Evolutionary conservation across 495 filamentous ascomycete genomes (phyloP).

Genomic region (Penicillium parvum): DNA sequence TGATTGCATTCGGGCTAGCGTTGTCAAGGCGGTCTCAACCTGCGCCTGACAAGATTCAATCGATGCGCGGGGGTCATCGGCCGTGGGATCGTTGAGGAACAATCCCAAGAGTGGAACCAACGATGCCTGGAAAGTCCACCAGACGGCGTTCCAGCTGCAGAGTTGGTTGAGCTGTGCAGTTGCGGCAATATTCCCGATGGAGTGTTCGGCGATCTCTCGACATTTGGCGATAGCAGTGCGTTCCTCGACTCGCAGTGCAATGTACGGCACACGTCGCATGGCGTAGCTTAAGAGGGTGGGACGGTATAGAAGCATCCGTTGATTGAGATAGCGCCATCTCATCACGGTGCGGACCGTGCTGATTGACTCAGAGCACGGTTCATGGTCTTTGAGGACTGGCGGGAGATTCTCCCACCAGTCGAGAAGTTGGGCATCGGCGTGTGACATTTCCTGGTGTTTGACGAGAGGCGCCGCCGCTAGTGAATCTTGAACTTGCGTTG

Average conservation of each 20-base stretch:
- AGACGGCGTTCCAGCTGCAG: conserved; percentile 76
- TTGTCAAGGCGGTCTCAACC: conserved; percentile 63
- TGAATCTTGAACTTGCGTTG: conserved; percentile 70
- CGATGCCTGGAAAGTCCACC: conserved; percentile 76
- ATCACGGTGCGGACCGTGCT: conserved; percentile 68
- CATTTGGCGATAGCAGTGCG: conserved; percentile 64
- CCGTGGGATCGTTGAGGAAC: conserved; percentile 59
- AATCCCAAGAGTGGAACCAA: conserved; percentile 73
- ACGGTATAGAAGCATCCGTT: conserved; percentile 74
- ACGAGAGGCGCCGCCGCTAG: conserved; percentile 65
- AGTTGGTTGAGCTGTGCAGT: conserved; percentile 70
- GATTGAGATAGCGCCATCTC: conserved; percentile 78
- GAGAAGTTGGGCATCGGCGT: conserved; percentile 63
- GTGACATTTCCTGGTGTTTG: conserved; percentile 57
- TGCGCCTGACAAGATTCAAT: conserved; percentile 46
- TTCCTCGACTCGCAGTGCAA: conserved; percentile 58
- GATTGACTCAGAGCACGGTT: conserved; percentile 66
- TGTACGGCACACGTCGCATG: conserved; percentile 58
- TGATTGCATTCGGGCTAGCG: conserved; percentile 63
- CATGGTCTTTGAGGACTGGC: conserved; percentile 62
- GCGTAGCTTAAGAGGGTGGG: conserved; percentile 69
- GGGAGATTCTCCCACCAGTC: conserved; percentile 69
- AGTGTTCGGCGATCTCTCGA: conserved; percentile 61
- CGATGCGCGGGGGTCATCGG: conserved; percentile 50
- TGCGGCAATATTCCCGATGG: conserved; percentile 65